These are phyloP conservation scores for Talaromyces proteolyticus DNA, from an alignment of 495 filamentous ascomycete species.

Conservation along the genomic window DNA sequence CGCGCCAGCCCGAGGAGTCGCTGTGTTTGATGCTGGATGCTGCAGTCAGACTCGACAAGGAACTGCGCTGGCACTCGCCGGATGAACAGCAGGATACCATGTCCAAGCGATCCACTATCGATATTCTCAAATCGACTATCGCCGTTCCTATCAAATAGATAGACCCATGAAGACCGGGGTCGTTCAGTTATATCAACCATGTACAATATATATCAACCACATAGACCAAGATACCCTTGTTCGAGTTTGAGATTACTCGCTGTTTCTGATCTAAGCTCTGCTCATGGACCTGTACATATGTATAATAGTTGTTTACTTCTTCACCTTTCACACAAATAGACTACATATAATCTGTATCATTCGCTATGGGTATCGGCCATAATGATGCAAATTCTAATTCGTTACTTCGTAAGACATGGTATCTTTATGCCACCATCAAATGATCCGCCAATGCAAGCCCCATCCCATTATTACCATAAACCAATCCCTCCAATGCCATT, in stretches of 20 bases:
- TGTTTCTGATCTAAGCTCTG: too few relatives aligned
- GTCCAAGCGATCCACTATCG: neutral
- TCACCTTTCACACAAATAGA: too few relatives aligned
- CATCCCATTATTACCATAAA: neutral
- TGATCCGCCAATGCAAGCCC: neutral
- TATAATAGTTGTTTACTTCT: too few relatives aligned
- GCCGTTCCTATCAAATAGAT: neutral
- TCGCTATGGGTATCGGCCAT: too few relatives aligned
- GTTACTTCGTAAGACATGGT: neutral
- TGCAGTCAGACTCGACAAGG: slow-evolving; percentile 19
- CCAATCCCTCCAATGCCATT: neutral
- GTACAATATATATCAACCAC: too few relatives aligned
- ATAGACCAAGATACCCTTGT: too few relatives aligned
- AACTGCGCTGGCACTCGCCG: slow-evolving; percentile 7
- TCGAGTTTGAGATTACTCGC: too few relatives aligned
- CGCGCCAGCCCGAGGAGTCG: slow-evolving; percentile 14
- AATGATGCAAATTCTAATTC: too few relatives aligned
- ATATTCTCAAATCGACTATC: slow-evolving; percentile 3
- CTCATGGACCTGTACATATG: too few relatives aligned
- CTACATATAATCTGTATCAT: too few relatives aligned
- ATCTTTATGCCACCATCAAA: neutral
- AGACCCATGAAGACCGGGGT: too few relatives aligned
- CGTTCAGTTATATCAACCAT: too few relatives aligned
- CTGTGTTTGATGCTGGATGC: slow-evolving; percentile 29
- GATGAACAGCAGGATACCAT: slow-evolving; percentile 17